Percentiles rank a stretch among this genome's conserved stretches.
These are phyloP conservation scores for Aegilops umbellulata DNA, from an alignment of 176 grass and related monocot genomes.

Conservation along the genomic window DNA sequence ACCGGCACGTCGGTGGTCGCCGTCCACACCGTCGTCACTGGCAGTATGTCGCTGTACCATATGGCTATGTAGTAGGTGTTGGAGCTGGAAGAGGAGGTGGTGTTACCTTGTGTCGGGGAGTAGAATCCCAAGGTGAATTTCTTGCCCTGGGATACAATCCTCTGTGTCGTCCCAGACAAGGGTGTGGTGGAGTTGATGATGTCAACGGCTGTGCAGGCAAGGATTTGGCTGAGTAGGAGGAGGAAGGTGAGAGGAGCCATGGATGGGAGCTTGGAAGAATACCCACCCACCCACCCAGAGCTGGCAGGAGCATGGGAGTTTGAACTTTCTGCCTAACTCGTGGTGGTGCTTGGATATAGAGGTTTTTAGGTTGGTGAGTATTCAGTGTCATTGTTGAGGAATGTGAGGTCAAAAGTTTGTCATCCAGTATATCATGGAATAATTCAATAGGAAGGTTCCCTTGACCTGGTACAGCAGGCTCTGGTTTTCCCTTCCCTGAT, in stretches of 20 bases:
- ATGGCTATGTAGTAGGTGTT: slow-evolving; percentile 53
- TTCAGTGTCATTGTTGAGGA: too few relatives aligned
- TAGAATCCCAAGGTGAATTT: slow-evolving; percentile 70
- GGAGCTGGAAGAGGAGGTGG: slow-evolving; percentile 27
- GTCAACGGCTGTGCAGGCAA: slow-evolving; percentile 31
- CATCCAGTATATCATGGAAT: too few relatives aligned
- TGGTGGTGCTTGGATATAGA: neutral
- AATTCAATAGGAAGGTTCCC: too few relatives aligned
- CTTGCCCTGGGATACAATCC: slow-evolving; percentile 51
- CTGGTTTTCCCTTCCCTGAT: too few relatives aligned
- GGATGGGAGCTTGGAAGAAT: slow-evolving; percentile 26
- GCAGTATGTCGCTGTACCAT: slow-evolving; percentile 64
- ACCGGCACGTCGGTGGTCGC: slow-evolving; percentile 46
- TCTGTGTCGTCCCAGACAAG: slow-evolving; percentile 40
- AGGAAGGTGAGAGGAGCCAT: slow-evolving; percentile 35
- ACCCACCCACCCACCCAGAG: neutral
- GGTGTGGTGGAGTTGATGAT: slow-evolving; percentile 54
- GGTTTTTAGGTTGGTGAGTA: neutral
- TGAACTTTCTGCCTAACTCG: slow-evolving; percentile 22
- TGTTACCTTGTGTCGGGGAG: slow-evolving; percentile 28
- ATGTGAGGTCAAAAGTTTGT: too few relatives aligned
- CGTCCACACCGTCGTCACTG: slow-evolving; percentile 52
- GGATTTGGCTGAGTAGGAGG: slow-evolving; percentile 29
- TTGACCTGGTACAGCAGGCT: too few relatives aligned
- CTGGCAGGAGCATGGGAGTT: neutral